Base-by-base conservation (phyloP, 2,329 filamentous ascomycete species). In the Xylogone sp. region DNA sequence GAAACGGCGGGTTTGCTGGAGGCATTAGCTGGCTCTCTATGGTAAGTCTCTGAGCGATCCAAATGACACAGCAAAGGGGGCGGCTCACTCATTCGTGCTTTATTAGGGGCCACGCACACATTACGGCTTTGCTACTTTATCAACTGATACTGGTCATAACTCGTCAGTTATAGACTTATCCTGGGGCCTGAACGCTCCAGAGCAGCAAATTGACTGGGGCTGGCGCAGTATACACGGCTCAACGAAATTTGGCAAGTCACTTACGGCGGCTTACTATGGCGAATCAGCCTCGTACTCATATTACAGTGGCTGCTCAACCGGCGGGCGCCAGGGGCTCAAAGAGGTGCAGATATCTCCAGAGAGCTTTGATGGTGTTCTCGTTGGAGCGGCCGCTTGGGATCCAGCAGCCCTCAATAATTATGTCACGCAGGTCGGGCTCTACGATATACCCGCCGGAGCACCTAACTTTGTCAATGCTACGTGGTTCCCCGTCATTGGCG, bases 11-110 rank as follows among this genome's bases (percentile, higher is more conserved):
- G 0, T 75, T 73, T 57, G 68, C 65, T 4, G 74, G 74, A 31
- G 73, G 74, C 12, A 71, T 77, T 50, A 75, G 75, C 51, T 76
- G 69, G 66, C 64, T 69, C 2, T 75, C 76, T 52, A 77, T 78
- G 74, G 76, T 63, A 18, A 44, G n/a, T n/a, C n/a, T n/a, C n/a
- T n/a, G n/a, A n/a, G n/a, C n/a, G n/a, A n/a, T n/a, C n/a, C n/a
- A n/a, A n/a, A n/a, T n/a, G n/a, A n/a, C n/a, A n/a, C n/a, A n/a
- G n/a, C n/a, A n/a, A n/a, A n/a, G n/a, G n/a, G n/a, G n/a, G n/a
- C n/a, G n/a, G n/a, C n/a, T n/a, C n/a, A n/a, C n/a, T n/a, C n/a
- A n/a, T n/a, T n/a, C n/a, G n/a, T n/a, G n/a, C n/a, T n/a, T n/a
- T n/a, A n/a, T n/a, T n/a, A n/a, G n/a, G n/a, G n/a, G n/a, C n/a